Percentiles rank a stretch among this genome's conserved stretches.
Evolutionary conservation across 2,329 filamentous ascomycete species (phyloP).

Genomic region (Verticillium alfalfae): DNA sequence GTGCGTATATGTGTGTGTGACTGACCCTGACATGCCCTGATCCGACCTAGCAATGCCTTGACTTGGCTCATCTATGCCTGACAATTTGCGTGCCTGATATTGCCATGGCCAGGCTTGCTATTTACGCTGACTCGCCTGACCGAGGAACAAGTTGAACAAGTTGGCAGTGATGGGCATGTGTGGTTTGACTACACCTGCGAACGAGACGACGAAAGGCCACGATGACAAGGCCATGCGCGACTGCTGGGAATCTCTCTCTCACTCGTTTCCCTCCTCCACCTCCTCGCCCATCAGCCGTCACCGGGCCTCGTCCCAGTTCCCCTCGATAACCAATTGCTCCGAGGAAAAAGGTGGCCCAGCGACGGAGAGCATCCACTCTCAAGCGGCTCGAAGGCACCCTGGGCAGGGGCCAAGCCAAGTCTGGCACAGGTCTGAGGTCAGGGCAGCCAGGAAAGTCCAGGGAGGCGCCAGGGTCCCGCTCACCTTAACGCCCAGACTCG

Average conservation of each 20-base stretch:
- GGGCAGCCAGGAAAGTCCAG: constrained; percentile 1
- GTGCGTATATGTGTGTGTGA: too few relatives aligned
- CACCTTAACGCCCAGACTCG: background rate
- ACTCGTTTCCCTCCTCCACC: too few relatives aligned
- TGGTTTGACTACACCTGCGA: background rate
- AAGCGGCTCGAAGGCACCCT: background rate
- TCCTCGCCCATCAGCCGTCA: background rate
- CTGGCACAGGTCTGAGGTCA: constrained; percentile 13
- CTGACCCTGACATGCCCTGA: too few relatives aligned
- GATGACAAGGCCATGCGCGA: background rate
- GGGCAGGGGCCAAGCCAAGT: background rate
- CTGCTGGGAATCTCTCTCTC: background rate
- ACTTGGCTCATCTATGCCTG: background rate
- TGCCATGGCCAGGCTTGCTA: too few relatives aligned
- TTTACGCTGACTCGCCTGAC: background rate
- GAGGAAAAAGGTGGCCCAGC: background rate
- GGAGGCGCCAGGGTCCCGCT: constrained; percentile 1
- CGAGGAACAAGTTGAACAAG: background rate
- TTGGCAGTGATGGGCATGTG: background rate
- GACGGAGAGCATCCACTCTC: background rate
- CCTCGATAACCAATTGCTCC: background rate
- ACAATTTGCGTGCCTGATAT: too few relatives aligned
- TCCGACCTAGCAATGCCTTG: background rate
- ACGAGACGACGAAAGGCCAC: background rate
- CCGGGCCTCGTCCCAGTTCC: background rate